Evolutionary conservation across 2,329 filamentous ascomycete genomes (phyloP), one percentile per base, ranked within the genome.

Genomic region (Annulohypoxylon truncatum): DNA sequence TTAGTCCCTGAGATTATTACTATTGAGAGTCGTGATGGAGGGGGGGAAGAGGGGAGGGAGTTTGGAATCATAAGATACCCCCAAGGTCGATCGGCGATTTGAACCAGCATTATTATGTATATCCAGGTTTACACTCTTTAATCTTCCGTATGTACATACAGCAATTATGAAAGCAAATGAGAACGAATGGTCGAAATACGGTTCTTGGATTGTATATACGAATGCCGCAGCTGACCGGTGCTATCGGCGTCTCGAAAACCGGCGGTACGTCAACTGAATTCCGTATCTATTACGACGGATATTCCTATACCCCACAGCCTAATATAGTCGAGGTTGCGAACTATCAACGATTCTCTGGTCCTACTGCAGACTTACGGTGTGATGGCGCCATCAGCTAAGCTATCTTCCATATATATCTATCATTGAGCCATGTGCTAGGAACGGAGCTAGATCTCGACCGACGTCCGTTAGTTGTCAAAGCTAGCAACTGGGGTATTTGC

Each of bases 161-260:
- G 35, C n/a, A 20, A 20, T 42, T 12, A 22, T 42, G 38, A 38
- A 18, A 52, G 22, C 7, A 24, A 52, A 18, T 31, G 53, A 47
- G 40, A 47, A 35, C 8, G 18, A 47, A 9, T 15, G 3, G 18
- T 31, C n/a, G 18, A 26, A 10, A 20, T 33, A 22, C 20, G 18
- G 22, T 22, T 18, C 38, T 22, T 3, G 15, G 9, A 42, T 12
- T 12, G 15, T 33, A 15, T 13, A 40, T 28, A 38, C 13, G 24
- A 29, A 22, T 12, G 2, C 31, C 22, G 20, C 31, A 42, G 42
- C 44, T 20, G 18, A 44, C 35, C 60, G 60, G 60, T 48, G 53
- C 20, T 35, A 53, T 63, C 60, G 52, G 60, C 22, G 20, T 33
- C 33, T 51, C 59, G 24, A 38, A 28, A n/a, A 20, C 53, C 46